phyloP scores from a whole-genome alignment of 2,329 filamentous ascomycete species.

The Paraphaeosphaeria minitans region DNA sequence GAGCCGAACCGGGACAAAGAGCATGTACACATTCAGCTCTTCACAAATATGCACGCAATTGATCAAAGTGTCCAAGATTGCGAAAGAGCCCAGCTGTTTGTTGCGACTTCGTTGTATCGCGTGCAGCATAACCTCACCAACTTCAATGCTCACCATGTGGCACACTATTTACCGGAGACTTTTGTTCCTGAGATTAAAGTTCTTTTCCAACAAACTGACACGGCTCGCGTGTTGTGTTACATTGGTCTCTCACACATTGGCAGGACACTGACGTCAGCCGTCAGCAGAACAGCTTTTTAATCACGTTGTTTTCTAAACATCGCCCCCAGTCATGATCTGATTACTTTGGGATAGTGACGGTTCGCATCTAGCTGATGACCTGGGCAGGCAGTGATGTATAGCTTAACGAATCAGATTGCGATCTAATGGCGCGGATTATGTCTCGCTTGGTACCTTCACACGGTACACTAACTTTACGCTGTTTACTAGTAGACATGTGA shows the following conservation, averaged over 20 bases:
- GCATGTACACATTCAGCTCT: neutral
- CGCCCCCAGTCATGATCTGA: neutral
- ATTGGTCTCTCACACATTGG: too few species aligned
- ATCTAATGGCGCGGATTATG: too few species aligned
- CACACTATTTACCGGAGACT: too few species aligned
- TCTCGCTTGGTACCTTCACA: too few species aligned
- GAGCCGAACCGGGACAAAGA: neutral
- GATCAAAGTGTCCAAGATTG: neutral
- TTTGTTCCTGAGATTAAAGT: too few species aligned
- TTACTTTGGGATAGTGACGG: neutral
- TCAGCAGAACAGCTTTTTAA: too few species aligned
- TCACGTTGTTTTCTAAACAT: too few species aligned
- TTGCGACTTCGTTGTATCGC: neutral
- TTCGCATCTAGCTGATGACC: neutral
- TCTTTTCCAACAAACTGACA: too few species aligned
- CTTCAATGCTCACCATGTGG: too few species aligned
- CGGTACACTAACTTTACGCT: neutral
- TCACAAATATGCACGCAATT: neutral
- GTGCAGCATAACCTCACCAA: neutral
- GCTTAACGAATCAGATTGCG: neutral
- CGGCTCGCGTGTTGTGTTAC: too few species aligned
- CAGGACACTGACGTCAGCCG: too few species aligned
- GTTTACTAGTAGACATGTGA: neutral
- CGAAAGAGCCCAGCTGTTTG: neutral
- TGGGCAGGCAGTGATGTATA: neutral